Evolutionary conservation across 805 yeast genomes (phyloP).

Genomic region (Lipomyces japonicus): DNA sequence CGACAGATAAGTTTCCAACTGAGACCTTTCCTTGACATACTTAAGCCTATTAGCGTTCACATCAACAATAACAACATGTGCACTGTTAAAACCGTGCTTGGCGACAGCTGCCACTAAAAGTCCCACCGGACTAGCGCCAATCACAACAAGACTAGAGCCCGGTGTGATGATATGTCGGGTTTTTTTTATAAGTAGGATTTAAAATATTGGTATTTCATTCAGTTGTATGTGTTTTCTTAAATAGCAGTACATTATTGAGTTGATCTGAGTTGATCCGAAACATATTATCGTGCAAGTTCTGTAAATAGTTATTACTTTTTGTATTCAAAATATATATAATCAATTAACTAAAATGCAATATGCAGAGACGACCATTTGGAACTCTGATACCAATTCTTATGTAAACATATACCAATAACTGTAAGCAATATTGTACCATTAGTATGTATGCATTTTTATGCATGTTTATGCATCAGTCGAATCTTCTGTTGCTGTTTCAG

Average conservation of each 20-base stretch:
- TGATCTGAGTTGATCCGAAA: conserved; percentile 40
- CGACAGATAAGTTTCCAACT: conserved; percentile 7
- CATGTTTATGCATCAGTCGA: conserved; percentile 1
- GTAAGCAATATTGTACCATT: neutral
- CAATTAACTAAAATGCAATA: too few relatives aligned
- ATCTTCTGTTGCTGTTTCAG: conserved; percentile 31
- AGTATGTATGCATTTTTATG: neutral
- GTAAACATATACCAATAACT: neutral
- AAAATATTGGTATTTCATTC: too few relatives aligned
- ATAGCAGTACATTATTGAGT: neutral
- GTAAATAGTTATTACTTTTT: neutral
- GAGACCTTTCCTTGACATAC: conserved; percentile 50
- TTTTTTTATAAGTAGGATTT: conserved; percentile 8
- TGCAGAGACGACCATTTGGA: too few relatives aligned
- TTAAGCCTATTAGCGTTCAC: conserved; percentile 61
- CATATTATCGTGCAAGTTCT: conserved; percentile 46
- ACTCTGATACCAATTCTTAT: too few relatives aligned
- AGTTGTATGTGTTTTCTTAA: conserved; percentile 1
- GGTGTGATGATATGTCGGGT: conserved; percentile 12
- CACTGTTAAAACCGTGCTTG: conserved; percentile 61
- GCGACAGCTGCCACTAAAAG: conserved; percentile 48
- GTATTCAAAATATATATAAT: too few relatives aligned
- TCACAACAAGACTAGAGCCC: conserved; percentile 47
- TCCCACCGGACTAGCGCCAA: conserved; percentile 56
- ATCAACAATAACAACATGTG: conserved; percentile 64